Conservation (phyloP, 1,139 yeast genomes). For the Geotrichum citri-aurantii region DNA sequence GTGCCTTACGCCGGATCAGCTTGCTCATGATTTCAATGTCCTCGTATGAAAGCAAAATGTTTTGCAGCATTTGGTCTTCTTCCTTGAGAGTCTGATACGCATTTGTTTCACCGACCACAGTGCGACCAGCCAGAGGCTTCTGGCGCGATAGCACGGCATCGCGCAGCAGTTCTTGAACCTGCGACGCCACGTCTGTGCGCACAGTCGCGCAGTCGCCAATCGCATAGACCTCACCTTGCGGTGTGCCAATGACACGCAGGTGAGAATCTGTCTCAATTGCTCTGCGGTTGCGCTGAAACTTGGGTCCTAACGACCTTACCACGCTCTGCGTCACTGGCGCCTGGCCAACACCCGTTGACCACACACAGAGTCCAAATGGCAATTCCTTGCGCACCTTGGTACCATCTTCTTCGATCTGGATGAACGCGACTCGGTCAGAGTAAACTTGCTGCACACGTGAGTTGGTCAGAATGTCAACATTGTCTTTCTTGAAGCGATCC, state of each 20-base stretch:
- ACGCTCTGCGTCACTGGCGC: slow-evolving; percentile 50
- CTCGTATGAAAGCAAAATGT: slow-evolving; percentile 41
- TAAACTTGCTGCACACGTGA: slow-evolving; percentile 53
- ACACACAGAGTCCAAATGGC: slow-evolving; percentile 56
- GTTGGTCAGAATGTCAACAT: slow-evolving; percentile 52
- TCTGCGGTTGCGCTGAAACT: slow-evolving; percentile 48
- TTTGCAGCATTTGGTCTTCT: slow-evolving; percentile 38
- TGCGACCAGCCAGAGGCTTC: slow-evolving; percentile 12
- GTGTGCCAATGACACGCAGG: slow-evolving; percentile 55
- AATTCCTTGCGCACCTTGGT: slow-evolving; percentile 42
- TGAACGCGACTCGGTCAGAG: slow-evolving; percentile 50
- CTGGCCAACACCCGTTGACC: slow-evolving; percentile 67
- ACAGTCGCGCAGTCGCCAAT: slow-evolving; percentile 64
- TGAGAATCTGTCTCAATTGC: slow-evolving; percentile 67
- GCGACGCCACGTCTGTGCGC: slow-evolving; percentile 47
- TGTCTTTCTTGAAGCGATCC: slow-evolving; percentile 52
- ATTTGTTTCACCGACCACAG: slow-evolving; percentile 23
- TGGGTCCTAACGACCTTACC: slow-evolving; percentile 40
- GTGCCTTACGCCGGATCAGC: slow-evolving; percentile 46
- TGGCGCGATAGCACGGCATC: slow-evolving; percentile 23
- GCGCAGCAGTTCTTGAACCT: slow-evolving; percentile 35
- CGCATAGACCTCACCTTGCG: slow-evolving; percentile 57
- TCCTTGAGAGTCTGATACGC: slow-evolving; percentile 19
- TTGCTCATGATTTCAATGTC: slow-evolving; percentile 45
- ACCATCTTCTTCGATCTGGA: slow-evolving; percentile 43